These are phyloP conservation scores for Annona squamosa DNA, from an alignment of 164 flowering plant genomes.

Conservation along the genomic window DNA sequence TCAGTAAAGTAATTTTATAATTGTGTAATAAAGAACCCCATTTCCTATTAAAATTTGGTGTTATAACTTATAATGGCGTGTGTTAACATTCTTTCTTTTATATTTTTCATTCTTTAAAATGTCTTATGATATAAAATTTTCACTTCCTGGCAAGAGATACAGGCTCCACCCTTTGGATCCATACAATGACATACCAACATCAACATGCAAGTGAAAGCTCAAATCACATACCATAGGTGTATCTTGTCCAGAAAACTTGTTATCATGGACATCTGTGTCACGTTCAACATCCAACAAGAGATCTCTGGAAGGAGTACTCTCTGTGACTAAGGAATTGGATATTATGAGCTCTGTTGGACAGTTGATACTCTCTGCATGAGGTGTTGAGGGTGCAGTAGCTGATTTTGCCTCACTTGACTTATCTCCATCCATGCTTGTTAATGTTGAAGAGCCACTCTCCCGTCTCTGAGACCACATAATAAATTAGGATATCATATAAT, in stretches of 20 bases:
- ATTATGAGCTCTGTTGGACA: slow-evolving; percentile 50
- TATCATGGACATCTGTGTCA: slow-evolving; percentile 44
- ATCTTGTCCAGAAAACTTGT: slow-evolving; percentile 48
- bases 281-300: slow-evolving; percentile 40
- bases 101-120: too few relatives aligned
- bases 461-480: slow-evolving; percentile 52
- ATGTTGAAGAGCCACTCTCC: slow-evolving; percentile 48
- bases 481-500: background rate
- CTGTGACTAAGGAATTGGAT: slow-evolving; percentile 54
- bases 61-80: too few relatives aligned
- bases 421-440: slow-evolving; percentile 56
- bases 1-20: too few relatives aligned
- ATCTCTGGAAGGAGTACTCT: slow-evolving; percentile 52
- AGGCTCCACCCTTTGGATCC: too few relatives aligned
- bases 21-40: too few relatives aligned
- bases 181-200: background rate
- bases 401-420: slow-evolving; percentile 85
- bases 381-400: slow-evolving; percentile 78
- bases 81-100: too few relatives aligned
- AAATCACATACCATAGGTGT: slow-evolving; percentile 57
- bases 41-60: too few relatives aligned
- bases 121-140: too few relatives aligned
- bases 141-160: too few relatives aligned
- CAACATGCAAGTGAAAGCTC: background rate
- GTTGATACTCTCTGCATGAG: slow-evolving; percentile 65